Evolutionary conservation across 257 asterid species (phyloP), one percentile per base, ranked within the genome.

Genomic region (Anisodus acutangulus): DNA sequence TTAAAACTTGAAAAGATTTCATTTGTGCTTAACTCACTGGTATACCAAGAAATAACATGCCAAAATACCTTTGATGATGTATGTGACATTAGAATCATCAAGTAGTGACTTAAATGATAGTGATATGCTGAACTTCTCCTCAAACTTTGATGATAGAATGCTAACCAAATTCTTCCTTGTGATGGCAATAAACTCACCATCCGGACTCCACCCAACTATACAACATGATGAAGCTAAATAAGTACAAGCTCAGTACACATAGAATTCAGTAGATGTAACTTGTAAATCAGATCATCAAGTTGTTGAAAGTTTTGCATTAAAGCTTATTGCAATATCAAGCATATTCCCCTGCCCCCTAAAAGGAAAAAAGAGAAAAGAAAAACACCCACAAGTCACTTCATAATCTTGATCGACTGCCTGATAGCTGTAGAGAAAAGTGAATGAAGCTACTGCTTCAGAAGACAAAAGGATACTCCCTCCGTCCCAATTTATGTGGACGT

Each of bases 181-280:
- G 89, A 93, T 91, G 84, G 92, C 98, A 89, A 93, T 78, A 87
- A 86, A 88, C 84, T 92, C 89, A 67, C 92, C 99, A 71, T 89
- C 83, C 26, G 87, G 84, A 74, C 97, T 93, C 98, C 98, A 96
- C 88, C 92, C 98, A 89, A 93, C 99, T 94, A 81, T 86, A 85
- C 89, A 86, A 78, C 22, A 68, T 86, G 10, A 47, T 35, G 85
- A 84, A 45, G 86, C 85, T 49, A 78, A 82, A 72, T 51, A 72
- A 69, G 82, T 3, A 79, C 66, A 66, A 60, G 31, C 63, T 55
- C 72, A 67, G 80, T 53, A 41, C 60, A 49, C 54, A 26, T 26
- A 76, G 41, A 76, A 51, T 76, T 53, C 64, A 76, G 26, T 51
- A 53, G 64, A 26, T 13, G 22, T 76, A 72, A 72, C 80, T 47